Base-by-base conservation (phyloP, 2,329 filamentous ascomycete species). In the Cladophialophora carrionii region DNA sequence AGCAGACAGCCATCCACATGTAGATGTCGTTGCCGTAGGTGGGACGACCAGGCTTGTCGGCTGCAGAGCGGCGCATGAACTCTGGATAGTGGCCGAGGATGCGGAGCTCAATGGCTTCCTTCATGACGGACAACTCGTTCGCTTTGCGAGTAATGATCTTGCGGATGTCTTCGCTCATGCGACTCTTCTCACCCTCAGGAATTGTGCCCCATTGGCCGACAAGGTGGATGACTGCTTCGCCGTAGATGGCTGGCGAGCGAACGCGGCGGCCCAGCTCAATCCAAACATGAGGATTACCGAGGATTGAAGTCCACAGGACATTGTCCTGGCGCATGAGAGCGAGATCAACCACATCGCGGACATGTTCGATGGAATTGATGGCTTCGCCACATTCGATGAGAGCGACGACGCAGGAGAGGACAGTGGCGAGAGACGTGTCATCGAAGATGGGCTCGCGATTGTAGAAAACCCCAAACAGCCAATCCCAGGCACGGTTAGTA, bases 1-100 rank as follows among this genome's bases (percentile, higher is more conserved):
- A 77, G 7, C 70, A 71, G 7, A 84, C 73, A 3, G 78, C 78
- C 73, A 84, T 81, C 83, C 82, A 84, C 68, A 80, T 75, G 65
- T 83, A 77, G 64, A 84, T 80, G 65, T 84, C 80, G 63, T 77
- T 79, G 22, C 76, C 73, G 67, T 83, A 84, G 17, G 75, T 74
- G 52, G 78, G 76, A 37, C 81, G 79, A 57, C 75, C 73, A 46
- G 76, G 74, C 22, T 73, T 73, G 61, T 76, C 73, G 43, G 65
- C 69, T 4, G 71, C 75, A 24, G 72, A 43, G 66, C 74, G 60
- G 65, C 68, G 61, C 77, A 78, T 76, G 79, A 82, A 68, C 79
- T 51, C 20, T 29, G 74, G 74, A 51, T 73, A 71, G 67, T 75
- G 68, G 4, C 74, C 72, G 8, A 72, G 61, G 29, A 76, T 72